These are phyloP conservation scores for Suillus discolor DNA, from an alignment of 768 basidiomycete genomes.

Conservation along the genomic window DNA sequence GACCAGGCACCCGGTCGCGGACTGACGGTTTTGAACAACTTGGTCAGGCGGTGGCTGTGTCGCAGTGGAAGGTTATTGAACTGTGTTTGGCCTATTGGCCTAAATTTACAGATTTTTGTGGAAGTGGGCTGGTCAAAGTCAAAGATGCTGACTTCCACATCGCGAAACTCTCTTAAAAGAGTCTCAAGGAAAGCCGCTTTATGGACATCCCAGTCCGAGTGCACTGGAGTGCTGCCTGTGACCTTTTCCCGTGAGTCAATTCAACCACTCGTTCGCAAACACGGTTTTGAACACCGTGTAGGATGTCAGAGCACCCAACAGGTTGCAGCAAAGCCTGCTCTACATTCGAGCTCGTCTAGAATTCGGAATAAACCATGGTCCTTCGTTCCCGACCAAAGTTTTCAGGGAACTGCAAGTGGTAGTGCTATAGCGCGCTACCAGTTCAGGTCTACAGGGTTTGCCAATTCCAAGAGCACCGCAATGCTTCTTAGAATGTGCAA, in stretches of 20 bases:
- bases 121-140: neutral
- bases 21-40: conserved; percentile 7
- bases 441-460: conserved; percentile 27
- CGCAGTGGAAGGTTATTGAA: conserved; percentile 8
- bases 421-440: conserved; percentile 34
- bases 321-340: neutral
- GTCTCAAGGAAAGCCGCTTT: neutral
- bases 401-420: conserved; percentile 25
- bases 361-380: conserved; percentile 31
- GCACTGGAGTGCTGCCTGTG: neutral
- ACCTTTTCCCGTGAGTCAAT: conserved; percentile 6
- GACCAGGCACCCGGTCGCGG: conserved; percentile 6
- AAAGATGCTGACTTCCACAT: conserved; percentile 26
- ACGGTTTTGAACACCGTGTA: conserved; percentile 1
- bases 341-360: neutral
- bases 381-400: conserved; percentile 25
- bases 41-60: conserved; percentile 27
- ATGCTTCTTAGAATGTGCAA: conserved; percentile 34
- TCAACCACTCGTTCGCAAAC: neutral
- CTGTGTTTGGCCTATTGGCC: conserved; percentile 13
- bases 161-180: conserved; percentile 23
- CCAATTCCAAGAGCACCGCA: conserved; percentile 25
- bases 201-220: conserved; percentile 1
- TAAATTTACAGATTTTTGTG: conserved; percentile 11
- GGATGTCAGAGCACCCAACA: conserved; percentile 11